These are phyloP conservation scores for Xerocomus brunneocitrinus DNA, from an alignment of 768 basidiomycete species.

Conservation along the genomic window DNA sequence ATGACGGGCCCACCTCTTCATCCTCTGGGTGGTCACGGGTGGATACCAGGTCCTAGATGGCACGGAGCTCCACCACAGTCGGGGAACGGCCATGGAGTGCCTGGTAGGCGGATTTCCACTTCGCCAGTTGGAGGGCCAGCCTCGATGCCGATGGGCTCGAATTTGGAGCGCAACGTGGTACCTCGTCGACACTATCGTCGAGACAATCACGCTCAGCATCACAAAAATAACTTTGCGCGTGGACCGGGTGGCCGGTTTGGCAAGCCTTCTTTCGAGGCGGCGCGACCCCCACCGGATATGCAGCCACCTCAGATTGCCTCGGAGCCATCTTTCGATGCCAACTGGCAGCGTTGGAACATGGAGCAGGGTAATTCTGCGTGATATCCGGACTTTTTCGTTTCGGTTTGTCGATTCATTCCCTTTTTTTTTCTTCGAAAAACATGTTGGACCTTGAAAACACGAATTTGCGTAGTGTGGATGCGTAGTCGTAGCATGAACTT, in stretches of 20 bases:
- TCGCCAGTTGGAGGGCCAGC: conserved; percentile 14
- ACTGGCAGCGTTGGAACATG: conserved; percentile 18
- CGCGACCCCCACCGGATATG: conserved; percentile 17
- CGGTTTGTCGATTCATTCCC: conserved; percentile 11
- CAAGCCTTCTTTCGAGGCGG: conserved; percentile 13
- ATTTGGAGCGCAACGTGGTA: conserved; percentile 19
- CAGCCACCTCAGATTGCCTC: conserved; percentile 11
- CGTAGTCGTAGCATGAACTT: neutral
- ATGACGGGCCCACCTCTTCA: conserved; percentile 15
- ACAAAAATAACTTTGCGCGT: conserved; percentile 24
- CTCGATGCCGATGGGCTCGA: conserved; percentile 10
- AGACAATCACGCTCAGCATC: conserved; percentile 25
- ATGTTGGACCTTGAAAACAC: conserved; percentile 2
- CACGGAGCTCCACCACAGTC: conserved; percentile 18
- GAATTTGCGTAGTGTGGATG: neutral
- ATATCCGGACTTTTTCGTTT: neutral
- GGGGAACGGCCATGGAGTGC: conserved; percentile 11
- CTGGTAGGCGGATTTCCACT: conserved; percentile 15
- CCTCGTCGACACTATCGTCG: conserved; percentile 32
- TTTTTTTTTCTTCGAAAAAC: neutral
- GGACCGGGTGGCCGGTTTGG: conserved; percentile 17
- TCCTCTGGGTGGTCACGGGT: conserved; percentile 17
- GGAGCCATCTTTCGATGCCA: conserved; percentile 12
- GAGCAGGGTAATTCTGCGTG: conserved; percentile 9
- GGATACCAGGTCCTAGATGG: conserved; percentile 27